Evolutionary conservation across 2,329 filamentous ascomycete species (phyloP).

Genomic region (Pseudodiploospora longispora): DNA sequence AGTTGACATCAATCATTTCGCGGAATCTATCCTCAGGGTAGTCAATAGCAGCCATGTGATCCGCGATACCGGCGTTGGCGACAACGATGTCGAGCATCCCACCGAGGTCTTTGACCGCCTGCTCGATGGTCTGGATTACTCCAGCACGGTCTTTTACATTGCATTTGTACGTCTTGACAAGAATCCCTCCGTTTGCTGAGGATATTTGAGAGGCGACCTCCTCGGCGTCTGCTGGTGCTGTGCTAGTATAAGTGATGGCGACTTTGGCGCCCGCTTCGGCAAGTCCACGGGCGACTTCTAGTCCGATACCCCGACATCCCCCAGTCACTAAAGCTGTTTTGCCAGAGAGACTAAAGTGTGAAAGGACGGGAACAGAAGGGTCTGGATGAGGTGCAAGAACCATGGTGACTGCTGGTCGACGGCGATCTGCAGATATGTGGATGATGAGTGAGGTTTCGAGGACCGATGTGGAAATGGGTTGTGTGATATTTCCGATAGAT

Average conservation of each 20-base stretch:
- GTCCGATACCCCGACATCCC: conserved; percentile 42
- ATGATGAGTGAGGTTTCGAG: too few relatives aligned
- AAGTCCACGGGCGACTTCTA: conserved; percentile 23
- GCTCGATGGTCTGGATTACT: conserved; percentile 19
- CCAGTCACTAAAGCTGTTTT: conserved; percentile 44
- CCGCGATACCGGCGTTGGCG: conserved; percentile 25
- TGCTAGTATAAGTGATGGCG: conserved; percentile 14
- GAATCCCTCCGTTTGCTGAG: background rate
- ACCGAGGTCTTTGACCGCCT: conserved; percentile 15
- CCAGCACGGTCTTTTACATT: conserved; percentile 10
- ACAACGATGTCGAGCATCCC: conserved; percentile 25
- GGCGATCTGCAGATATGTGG: too few relatives aligned
- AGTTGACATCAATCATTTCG: conserved; percentile 43
- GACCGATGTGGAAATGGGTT: too few relatives aligned
- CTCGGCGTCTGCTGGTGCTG: background rate
- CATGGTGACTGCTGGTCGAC: conserved; percentile 6
- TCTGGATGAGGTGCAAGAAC: conserved; percentile 14
- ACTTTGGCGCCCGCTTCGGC: conserved; percentile 16
- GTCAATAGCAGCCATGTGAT: conserved; percentile 23
- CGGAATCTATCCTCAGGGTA: conserved; percentile 21
- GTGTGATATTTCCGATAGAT: too few relatives aligned
- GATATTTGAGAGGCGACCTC: conserved; percentile 8
- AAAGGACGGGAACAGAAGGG: conserved; percentile 13
- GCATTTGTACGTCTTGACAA: conserved; percentile 10
- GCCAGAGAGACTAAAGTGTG: conserved; percentile 24